Evolutionary conservation across 306 rosid species (phyloP).

Genomic region (Quercus agrifolia): DNA sequence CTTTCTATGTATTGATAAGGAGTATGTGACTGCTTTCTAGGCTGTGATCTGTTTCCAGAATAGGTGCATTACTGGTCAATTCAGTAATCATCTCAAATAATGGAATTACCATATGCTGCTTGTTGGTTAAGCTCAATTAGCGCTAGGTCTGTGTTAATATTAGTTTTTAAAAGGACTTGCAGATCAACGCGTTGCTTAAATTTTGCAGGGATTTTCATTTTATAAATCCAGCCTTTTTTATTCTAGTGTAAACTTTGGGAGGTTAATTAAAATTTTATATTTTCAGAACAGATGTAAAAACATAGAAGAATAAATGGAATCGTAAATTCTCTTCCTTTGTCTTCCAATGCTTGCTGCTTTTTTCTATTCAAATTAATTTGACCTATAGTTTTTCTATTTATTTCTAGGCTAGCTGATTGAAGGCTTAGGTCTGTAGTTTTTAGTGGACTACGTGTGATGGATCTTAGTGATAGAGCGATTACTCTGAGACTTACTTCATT

Average conservation of each 20-base stretch:
- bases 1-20: background rate
- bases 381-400: background rate
- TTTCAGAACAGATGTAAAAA: background rate
- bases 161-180: background rate
- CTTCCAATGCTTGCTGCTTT: background rate
- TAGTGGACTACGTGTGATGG: background rate
- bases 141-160: background rate
- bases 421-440: background rate
- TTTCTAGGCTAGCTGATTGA: slow-evolving; percentile 2
- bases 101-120: background rate
- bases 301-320: background rate
- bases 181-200: background rate
- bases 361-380: background rate
- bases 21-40: background rate
- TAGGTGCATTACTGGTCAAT: background rate
- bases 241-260: background rate
- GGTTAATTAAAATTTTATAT: background rate
- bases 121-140: background rate
- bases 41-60: background rate
- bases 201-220: background rate
- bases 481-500: too few species aligned
- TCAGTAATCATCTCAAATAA: background rate
- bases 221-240: background rate
- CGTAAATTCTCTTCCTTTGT: background rate
- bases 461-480: background rate